These are phyloP conservation scores for Nothophoma quercina DNA, from an alignment of 2,329 filamentous ascomycete species.

Conservation along the genomic window DNA sequence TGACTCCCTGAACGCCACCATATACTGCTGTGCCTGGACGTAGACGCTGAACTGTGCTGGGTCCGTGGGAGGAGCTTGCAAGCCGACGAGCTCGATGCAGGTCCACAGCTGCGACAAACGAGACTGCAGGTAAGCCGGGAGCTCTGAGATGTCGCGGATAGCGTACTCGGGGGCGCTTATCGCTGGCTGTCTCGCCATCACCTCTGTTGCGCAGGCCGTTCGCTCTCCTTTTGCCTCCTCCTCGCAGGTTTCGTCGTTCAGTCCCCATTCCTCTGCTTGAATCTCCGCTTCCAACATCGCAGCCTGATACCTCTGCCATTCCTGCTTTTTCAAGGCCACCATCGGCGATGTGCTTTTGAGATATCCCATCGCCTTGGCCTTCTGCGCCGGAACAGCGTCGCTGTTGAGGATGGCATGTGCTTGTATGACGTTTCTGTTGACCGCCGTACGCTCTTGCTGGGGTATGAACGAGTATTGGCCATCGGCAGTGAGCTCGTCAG, in stretches of 20 bases:
- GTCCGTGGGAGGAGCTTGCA: not conserved
- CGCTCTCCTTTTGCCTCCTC: not conserved
- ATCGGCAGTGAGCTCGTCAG: slow-evolving; percentile 2
- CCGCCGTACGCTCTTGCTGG: not conserved
- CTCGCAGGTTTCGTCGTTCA: not conserved
- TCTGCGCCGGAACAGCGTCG: not conserved
- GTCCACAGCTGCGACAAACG: slow-evolving; percentile 1
- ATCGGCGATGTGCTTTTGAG: not conserved
- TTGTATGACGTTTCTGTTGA: not conserved
- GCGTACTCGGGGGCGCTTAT: not conserved
- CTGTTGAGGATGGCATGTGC: slow-evolving; percentile 4
- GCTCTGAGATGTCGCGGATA: not conserved
- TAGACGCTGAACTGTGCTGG: not conserved
- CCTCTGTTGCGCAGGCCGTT: no score
- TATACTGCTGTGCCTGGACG: not conserved
- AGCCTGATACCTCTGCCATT: not conserved
- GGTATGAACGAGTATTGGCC: not conserved
- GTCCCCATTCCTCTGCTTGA: not conserved
- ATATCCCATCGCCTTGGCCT: not conserved
- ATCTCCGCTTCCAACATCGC: not conserved
- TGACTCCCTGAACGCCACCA: not conserved
- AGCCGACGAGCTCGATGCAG: not conserved
- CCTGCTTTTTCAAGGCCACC: not conserved
- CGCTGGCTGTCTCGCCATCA: no score
- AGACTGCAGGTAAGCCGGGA: not conserved